These are phyloP conservation scores for Penicillium sp. DNA, from an alignment of 2,329 filamentous ascomycete genomes.

Conservation along the genomic window DNA sequence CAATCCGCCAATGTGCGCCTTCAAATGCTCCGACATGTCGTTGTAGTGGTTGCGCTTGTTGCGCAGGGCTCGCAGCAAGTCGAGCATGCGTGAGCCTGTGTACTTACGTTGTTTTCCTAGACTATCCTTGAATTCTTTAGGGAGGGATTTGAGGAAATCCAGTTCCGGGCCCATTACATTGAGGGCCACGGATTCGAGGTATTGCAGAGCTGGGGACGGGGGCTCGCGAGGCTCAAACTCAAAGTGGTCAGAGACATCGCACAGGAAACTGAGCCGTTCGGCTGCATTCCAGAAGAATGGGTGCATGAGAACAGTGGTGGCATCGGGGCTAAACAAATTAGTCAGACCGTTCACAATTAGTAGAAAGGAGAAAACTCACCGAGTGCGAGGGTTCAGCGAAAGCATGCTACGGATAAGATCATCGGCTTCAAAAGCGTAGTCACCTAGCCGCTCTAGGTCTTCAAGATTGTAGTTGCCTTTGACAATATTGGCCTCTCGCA, in stretches of 20 bases:
- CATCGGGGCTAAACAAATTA: conserved; percentile 54
- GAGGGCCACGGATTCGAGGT: conserved; percentile 50
- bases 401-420: conserved; percentile 84
- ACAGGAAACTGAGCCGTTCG: conserved; percentile 87
- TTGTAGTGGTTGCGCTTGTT: conserved; percentile 99
- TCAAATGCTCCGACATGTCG: conserved; percentile 82
- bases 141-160: conserved; percentile 75
- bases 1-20: conserved; percentile 66
- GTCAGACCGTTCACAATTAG: background rate
- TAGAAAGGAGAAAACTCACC: conserved; percentile 33
- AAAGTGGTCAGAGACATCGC: conserved; percentile 93
- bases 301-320: conserved; percentile 78
- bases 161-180: conserved; percentile 51
- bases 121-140: conserved; percentile 79
- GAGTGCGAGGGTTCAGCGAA: conserved; percentile 58
- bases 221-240: conserved; percentile 87
- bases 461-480: conserved; percentile 75
- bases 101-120: conserved; percentile 95
- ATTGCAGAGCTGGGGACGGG: conserved; percentile 62
- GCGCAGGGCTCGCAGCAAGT: conserved; percentile 79
- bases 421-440: conserved; percentile 80
- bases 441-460: conserved; percentile 69
- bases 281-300: conserved; percentile 96
- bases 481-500: conserved; percentile 95
- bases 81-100: conserved; percentile 75